A percentile compares a stretch with the other conserved stretches of the same genome.
Evolutionary conservation across 768 basidiomycete genomes (phyloP).

Genomic region (Vishniacozyma victoriae): DNA sequence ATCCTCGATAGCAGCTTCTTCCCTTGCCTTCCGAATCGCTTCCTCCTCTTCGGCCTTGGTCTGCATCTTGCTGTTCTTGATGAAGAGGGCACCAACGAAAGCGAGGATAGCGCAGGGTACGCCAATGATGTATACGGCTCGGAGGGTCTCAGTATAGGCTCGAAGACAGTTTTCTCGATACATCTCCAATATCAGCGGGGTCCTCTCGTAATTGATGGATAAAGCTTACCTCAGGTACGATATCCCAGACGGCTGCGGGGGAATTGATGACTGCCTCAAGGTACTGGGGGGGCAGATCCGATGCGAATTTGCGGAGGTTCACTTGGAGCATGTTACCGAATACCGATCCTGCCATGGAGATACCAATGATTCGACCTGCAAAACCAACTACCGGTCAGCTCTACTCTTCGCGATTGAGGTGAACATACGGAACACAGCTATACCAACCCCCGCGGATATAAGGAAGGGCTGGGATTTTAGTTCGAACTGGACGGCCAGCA

Average conservation of each 20-base stretch:
- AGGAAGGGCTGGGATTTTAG: conserved; percentile 40
- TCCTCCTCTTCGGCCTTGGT: conserved; percentile 42
- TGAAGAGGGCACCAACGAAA: conserved; percentile 31
- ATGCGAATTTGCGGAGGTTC: conserved; percentile 37
- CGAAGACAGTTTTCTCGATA: conserved; percentile 7
- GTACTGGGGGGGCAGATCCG: conserved; percentile 19
- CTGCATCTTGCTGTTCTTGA: conserved; percentile 44
- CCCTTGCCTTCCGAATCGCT: conserved; percentile 12
- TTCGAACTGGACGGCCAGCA: conserved; percentile 50
- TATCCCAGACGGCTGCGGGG: conserved; percentile 37
- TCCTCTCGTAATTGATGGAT: not conserved
- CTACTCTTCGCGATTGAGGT: not conserved
- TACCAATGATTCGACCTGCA: conserved; percentile 44
- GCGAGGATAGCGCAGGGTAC: conserved; percentile 42
- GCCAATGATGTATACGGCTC: conserved; percentile 46
- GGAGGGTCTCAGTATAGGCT: conserved; percentile 27
- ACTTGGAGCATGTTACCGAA: conserved; percentile 45
- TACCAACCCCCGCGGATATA: conserved; percentile 46
- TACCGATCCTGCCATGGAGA: conserved; percentile 45
- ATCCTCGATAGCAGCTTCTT: conserved; percentile 5
- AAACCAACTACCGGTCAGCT: conserved; percentile 25
- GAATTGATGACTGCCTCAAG: conserved; percentile 30
- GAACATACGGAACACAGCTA: conserved; percentile 42
- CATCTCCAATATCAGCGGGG: not conserved
- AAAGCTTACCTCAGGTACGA: conserved; percentile 30